These are phyloP conservation scores for Cladosporium velox DNA, from an alignment of 2,329 filamentous ascomycete species.

Conservation along the genomic window DNA sequence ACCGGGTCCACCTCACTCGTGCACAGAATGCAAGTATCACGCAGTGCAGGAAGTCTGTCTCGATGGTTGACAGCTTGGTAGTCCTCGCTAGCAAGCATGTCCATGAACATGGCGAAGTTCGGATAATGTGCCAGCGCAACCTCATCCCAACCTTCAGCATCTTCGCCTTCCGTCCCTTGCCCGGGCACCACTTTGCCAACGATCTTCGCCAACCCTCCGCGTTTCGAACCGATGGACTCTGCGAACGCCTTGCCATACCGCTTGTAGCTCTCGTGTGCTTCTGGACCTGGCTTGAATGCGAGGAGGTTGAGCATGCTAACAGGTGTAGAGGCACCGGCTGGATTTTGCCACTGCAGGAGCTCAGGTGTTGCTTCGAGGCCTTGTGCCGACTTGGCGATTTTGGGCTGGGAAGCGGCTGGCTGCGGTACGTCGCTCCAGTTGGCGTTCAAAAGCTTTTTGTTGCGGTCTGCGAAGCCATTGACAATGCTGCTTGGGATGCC, in stretches of 20 bases:
- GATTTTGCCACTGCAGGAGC: conserved; percentile 53
- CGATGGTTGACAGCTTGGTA: conserved; percentile 61
- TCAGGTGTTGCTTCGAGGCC: conserved; percentile 57
- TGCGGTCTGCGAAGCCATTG: conserved; percentile 42
- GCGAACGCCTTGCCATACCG: conserved; percentile 60
- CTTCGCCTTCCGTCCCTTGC: conserved; percentile 29
- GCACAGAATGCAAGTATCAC: conserved; percentile 41
- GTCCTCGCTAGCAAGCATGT: conserved; percentile 60
- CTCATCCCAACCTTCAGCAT: conserved; percentile 57
- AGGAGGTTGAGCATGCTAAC: conserved; percentile 67
- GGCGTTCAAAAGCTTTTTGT: conserved; percentile 42
- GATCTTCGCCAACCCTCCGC: conserved; percentile 63
- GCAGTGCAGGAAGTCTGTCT: conserved; percentile 48
- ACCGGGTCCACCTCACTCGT: conserved; percentile 39
- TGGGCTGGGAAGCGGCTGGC: conserved; percentile 39
- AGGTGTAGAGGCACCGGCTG: conserved; percentile 34
- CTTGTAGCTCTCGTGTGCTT: conserved; percentile 54
- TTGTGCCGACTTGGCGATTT: conserved; percentile 44
- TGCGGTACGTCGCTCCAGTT: conserved; percentile 36
- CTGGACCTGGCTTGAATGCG: conserved; percentile 55
- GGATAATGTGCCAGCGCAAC: conserved; percentile 67
- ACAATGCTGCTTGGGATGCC: conserved; percentile 48
- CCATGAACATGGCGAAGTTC: conserved; percentile 61
- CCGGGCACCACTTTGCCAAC: conserved; percentile 58
- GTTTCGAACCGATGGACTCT: conserved; percentile 49